phyloP scores from a whole-genome alignment of 805 yeast genomes.

The Candida ortonii region DNA sequence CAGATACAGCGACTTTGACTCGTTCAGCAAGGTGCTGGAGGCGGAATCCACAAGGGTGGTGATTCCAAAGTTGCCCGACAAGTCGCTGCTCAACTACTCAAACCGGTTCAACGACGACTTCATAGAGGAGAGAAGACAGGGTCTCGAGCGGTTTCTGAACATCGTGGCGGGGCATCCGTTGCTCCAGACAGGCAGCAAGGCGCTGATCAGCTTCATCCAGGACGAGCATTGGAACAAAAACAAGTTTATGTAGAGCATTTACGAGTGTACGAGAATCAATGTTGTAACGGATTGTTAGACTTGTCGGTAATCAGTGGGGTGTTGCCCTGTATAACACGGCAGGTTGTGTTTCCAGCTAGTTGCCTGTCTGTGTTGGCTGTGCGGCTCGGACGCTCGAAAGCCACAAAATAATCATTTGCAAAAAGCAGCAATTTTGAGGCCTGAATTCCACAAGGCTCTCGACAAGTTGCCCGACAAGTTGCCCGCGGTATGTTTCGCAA shows the following conservation, averaged over 20 bases:
- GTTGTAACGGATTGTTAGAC: no score
- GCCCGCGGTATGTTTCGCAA: no score
- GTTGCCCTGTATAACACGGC: no score
- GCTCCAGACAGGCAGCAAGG: conserved; percentile 80
- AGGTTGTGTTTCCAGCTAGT: no score
- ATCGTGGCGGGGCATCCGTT: conserved; percentile 91
- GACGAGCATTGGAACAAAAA: conserved; percentile 73
- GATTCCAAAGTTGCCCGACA: conserved; percentile 90
- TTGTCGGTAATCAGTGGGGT: no score
- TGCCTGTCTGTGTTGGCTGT: no score
- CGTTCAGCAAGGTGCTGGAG: conserved; percentile 69
- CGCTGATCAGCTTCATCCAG: conserved; percentile 79
- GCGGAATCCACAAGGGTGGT: conserved; percentile 75
- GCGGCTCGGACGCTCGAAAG: no score
- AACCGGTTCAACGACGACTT: conserved; percentile 78
- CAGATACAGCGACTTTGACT: conserved; percentile 86
- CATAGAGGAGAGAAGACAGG: conserved; percentile 79
- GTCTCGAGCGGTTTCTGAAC: conserved; percentile 73
- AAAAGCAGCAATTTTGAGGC: no score
- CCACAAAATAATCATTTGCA: no score
- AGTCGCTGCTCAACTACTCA: conserved; percentile 50
- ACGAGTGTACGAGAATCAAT: no score
- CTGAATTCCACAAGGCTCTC: no score
- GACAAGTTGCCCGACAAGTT: no score
- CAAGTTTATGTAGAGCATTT: conserved; percentile 10